These are phyloP conservation scores for Escovopsis sp. DNA, from an alignment of 2,329 filamentous ascomycete genomes.

Conservation along the genomic window DNA sequence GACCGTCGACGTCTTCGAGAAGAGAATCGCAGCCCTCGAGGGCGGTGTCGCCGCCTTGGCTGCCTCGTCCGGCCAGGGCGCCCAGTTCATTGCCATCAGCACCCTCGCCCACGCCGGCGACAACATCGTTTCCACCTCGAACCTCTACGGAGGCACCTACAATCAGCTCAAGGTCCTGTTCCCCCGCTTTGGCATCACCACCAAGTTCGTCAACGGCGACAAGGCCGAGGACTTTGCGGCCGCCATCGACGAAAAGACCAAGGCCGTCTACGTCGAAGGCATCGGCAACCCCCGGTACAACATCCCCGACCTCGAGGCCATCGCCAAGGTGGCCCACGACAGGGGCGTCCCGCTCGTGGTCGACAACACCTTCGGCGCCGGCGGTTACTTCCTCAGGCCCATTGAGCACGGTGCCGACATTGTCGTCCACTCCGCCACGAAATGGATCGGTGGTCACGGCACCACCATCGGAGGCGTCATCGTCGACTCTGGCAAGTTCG, in stretches of 20 bases:
- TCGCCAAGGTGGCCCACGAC: slow-evolving; percentile 62
- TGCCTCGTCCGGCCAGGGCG: slow-evolving; percentile 72
- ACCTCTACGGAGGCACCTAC: slow-evolving; percentile 90
- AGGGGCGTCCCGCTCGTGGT: slow-evolving; percentile 55
- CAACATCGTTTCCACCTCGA: slow-evolving; percentile 84
- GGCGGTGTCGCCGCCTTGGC: slow-evolving; percentile 80
- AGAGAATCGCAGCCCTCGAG: slow-evolving; percentile 89
- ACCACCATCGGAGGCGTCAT: slow-evolving; percentile 82
- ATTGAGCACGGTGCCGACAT: slow-evolving; percentile 89
- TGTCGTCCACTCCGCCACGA: slow-evolving; percentile 85
- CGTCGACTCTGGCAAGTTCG: slow-evolving; percentile 80
- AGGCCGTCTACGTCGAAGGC: slow-evolving; percentile 81
- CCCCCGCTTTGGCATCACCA: slow-evolving; percentile 71
- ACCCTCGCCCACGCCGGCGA: slow-evolving; percentile 78
- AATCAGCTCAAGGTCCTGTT: slow-evolving; percentile 93
- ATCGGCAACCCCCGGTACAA: slow-evolving; percentile 94
- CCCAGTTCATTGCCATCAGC: slow-evolving; percentile 80
- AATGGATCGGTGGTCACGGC: slow-evolving; percentile 94
- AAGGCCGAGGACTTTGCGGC: slow-evolving; percentile 63
- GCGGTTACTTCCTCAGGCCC: slow-evolving; percentile 74
- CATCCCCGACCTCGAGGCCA: slow-evolving; percentile 77
- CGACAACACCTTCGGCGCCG: slow-evolving; percentile 92
- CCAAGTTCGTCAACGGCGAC: slow-evolving; percentile 78
- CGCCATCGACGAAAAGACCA: slow-evolving; percentile 83
- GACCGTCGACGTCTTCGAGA: slow-evolving; percentile 91